Evolutionary conservation across 2,329 filamentous ascomycete species (phyloP).

Genomic region (Didymella lethalis): DNA sequence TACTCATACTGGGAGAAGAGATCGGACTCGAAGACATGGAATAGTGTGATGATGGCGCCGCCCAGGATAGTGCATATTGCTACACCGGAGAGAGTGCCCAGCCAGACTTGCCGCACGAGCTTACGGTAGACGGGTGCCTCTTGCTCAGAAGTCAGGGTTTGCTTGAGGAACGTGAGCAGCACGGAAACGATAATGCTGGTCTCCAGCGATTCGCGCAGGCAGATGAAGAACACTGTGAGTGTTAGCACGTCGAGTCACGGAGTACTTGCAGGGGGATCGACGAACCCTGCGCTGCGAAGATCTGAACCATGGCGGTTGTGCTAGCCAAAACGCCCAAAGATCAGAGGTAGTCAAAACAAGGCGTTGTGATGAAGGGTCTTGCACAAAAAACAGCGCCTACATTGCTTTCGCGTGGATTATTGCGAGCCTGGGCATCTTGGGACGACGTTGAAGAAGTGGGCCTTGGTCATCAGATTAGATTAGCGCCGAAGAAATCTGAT

Average conservation of each 20-base stretch:
- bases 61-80: constrained; percentile 70
- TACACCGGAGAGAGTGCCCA: constrained; percentile 59
- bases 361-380: neutral
- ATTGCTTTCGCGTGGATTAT: neutral
- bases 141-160: constrained; percentile 71
- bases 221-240: constrained; percentile 77
- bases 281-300: constrained; percentile 16
- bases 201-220: constrained; percentile 84
- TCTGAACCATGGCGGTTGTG: constrained; percentile 7
- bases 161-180: constrained; percentile 80
- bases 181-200: constrained; percentile 84
- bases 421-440: neutral
- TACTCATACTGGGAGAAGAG: constrained; percentile 73
- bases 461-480: constrained; percentile 13
- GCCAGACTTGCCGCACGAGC: constrained; percentile 57
- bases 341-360: neutral
- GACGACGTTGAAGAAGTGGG: constrained; percentile 4
- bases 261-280: neutral
- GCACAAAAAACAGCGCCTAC: neutral
- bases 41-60: constrained; percentile 70
- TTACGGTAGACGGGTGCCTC: constrained; percentile 70
- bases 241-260: neutral
- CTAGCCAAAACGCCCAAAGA: neutral
- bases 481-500: constrained; percentile 7
- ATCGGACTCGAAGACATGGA: constrained; percentile 72